Evolutionary conservation across 2,329 filamentous ascomycete genomes (phyloP), one percentile per base, ranked within the genome.

Genomic region (Alternaria gaisen): DNA sequence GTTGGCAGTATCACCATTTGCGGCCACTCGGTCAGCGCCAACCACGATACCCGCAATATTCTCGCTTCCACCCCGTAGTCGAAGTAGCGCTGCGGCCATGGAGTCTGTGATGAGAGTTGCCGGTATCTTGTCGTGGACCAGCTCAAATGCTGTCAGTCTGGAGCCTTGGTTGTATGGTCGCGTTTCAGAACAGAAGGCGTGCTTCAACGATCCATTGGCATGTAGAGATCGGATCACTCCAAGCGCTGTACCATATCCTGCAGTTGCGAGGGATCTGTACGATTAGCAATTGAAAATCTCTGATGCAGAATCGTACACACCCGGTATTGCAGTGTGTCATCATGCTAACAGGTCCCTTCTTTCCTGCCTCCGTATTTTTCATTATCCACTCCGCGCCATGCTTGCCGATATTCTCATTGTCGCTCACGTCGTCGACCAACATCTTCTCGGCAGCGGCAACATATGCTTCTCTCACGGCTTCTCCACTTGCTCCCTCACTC

Each of bases 271-370:
- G 20, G 94, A 97, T 28, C 89, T 91, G 60, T 20, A 36, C 22
- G 32, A 56, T 79, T 64, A 80, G 71, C 56, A 47, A 20, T 26
- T 28, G 28, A 20, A 32, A 24, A 4, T 2, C 20, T 9, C 3
- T 32, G 18, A 30, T 11, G 18, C 30, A 26, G 30, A 30, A 47
- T 46, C 41, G 28, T 22, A 57, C 70, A 64, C 83, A 91, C 88
- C 95, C 95, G 22, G 95, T 99, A 79, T 99, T 99, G 84, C 95
- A 99, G 80, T 99, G 96, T 11, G 95, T 99, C 68, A 99, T 82
- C 43, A 99, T 90, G n/a, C 92, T 92, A 48, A 97, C 81, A 66
- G 84, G 83, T 70, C 80, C 83, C 72, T 76, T 83, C 72, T 66
- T 85, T 77, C 65, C 84, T 76, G 75, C 84, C 79, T 68, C 80